Base-by-base conservation (phyloP, 2,329 filamentous ascomycete genomes). In the Colletotrichum falcatum region DNA sequence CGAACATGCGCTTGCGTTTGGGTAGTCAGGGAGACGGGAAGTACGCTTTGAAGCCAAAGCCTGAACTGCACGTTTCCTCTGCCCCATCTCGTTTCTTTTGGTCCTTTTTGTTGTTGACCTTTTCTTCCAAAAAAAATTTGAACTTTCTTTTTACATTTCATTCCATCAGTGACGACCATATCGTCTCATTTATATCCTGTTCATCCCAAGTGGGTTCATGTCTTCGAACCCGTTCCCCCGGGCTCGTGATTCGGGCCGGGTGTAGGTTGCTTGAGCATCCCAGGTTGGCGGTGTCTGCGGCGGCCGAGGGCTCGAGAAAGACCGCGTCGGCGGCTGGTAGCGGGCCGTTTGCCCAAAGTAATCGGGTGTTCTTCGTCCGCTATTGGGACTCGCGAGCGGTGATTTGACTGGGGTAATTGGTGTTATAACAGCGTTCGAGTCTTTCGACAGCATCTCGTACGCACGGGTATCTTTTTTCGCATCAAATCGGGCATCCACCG, bases 401-500 rank as follows among this genome's bases (percentile, higher is more conserved):
- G 77, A 79, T 77, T 78, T 81, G 74, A 77, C 79, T 78, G 81
- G 78, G 78, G 79, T 81, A 76, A 82, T 76, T 73, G 86, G 84
- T 81, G 87, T 88, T 85, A 88, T 82, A 82, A 83, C 79, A 75
- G 83, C 80, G 80, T 83, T 85, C 79, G 83, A 83, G 76, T 88
- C 87, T 80, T 83, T 84, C 74, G 87, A 88, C 76, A 95, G 90
- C 92, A 95, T 94, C 85, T 95, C 93, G 85, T 95, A 95, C 80
- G 91, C 89, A 83, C 89, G 88, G 79, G 85, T 85, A 75, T 91
- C 89, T 79, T 88, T 86, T 73, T 90, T 90, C 70, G 86, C 80
- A 70, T 89, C 86, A 75, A 83, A 81, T 72, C 88, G 88, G 56
- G 94, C 94, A 78, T 98, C 95, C 55, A 92, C 91, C 48, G 94